A percentile compares a stretch with the other conserved stretches of the same genome.
Conservation (phyloP, 1,139 yeast species). For the Pichia sp. region DNA sequence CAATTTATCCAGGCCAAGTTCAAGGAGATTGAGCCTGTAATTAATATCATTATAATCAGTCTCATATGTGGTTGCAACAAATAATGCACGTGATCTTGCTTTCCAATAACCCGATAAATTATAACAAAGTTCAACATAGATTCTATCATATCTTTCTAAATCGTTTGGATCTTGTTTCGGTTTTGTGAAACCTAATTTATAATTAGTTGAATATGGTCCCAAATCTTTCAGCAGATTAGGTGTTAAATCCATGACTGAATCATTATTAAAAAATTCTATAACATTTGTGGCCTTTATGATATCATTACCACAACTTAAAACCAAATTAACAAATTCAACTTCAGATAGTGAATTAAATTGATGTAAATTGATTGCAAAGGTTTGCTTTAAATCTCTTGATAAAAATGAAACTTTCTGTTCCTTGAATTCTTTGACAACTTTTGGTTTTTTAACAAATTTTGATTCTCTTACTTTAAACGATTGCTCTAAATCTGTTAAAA, state of each 20-base stretch:
- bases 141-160: conserved; percentile 73
- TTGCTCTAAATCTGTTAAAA: conserved; percentile 69
- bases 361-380: conserved; percentile 72
- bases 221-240: conserved; percentile 55
- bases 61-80: conserved; percentile 60
- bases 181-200: conserved; percentile 16
- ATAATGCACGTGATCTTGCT: conserved; percentile 71
- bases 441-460: conserved; percentile 11
- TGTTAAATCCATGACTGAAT: conserved; percentile 61
- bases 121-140: conserved; percentile 71
- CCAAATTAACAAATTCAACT: conserved; percentile 49
- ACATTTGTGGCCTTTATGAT: conserved; percentile 53
- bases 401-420: conserved; percentile 46
- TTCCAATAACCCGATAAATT: conserved; percentile 82
- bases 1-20: conserved; percentile 59
- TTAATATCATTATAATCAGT: conserved; percentile 68
- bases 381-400: conserved; percentile 68
- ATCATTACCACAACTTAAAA: conserved; percentile 57
- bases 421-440: conserved; percentile 18
- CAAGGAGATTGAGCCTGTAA: conserved; percentile 56
- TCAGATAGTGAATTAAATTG: conserved; percentile 48
- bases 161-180: conserved; percentile 57
- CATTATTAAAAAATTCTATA: conserved; percentile 63
- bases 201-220: conserved; percentile 58
- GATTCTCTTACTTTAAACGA: conserved; percentile 63